These are phyloP conservation scores for Yamadazyma blattariae DNA, from an alignment of 1,139 yeast genomes.

Conservation along the genomic window DNA sequence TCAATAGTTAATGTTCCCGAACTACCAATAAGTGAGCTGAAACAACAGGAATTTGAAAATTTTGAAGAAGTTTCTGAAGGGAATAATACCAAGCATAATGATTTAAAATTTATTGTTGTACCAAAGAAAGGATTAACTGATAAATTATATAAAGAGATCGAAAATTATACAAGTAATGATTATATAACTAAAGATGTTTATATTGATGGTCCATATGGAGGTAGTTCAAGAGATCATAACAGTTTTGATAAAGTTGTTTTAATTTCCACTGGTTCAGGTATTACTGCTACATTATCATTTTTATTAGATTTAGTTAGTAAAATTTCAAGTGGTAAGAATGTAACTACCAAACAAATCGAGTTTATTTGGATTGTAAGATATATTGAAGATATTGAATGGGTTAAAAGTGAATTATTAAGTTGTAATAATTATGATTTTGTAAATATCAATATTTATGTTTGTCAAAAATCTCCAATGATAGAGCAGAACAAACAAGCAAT, in stretches of 20 bases:
- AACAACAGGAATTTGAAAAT: neutral
- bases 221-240: constrained; percentile 46
- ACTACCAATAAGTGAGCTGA: too few species aligned
- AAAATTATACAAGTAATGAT: constrained; percentile 14
- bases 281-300: constrained; percentile 53
- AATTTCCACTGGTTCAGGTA: constrained; percentile 53
- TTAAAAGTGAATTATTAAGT: constrained; percentile 35
- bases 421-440: constrained; percentile 24
- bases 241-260: constrained; percentile 49
- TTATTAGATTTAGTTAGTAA: constrained; percentile 24
- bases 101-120: constrained; percentile 49
- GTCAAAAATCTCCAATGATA: constrained; percentile 1
- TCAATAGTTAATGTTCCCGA: constrained; percentile 45
- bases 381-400: constrained; percentile 42
- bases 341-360: constrained; percentile 26
- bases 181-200: constrained; percentile 28
- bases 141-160: constrained; percentile 25
- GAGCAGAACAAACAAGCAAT: neutral
- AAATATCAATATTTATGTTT: constrained; percentile 27
- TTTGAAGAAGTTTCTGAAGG: neutral
- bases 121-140: constrained; percentile 54
- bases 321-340: constrained; percentile 14
- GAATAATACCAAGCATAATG: constrained; percentile 18
- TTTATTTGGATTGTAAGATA: constrained; percentile 51
- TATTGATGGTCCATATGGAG: constrained; percentile 69